Conservation (phyloP, 139 green algal species). For the Chlamydomonas sphaeroides region DNA sequence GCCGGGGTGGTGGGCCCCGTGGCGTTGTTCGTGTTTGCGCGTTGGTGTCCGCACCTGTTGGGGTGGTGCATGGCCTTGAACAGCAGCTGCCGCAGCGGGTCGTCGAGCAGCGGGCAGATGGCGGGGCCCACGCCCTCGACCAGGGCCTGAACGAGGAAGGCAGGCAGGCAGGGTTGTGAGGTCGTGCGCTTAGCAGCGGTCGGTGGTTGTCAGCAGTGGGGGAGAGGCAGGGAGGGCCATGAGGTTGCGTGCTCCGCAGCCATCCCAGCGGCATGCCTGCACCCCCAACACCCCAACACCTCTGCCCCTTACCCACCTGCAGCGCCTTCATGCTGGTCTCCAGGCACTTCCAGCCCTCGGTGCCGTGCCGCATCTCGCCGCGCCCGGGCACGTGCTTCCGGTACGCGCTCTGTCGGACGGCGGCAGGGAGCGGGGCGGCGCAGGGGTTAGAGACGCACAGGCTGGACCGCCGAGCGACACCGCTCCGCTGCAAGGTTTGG, state of each 20-base stretch:
- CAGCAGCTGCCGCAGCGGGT: conserved; percentile 47
- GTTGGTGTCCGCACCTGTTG: conserved; percentile 72
- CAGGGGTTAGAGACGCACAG: neutral
- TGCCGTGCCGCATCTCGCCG: conserved; percentile 88
- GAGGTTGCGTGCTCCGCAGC: too few species aligned
- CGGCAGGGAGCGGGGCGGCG: neutral
- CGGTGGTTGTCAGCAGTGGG: too few species aligned
- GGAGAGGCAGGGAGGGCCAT: neutral
- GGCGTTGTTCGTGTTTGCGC: too few species aligned
- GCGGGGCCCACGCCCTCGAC: conserved; percentile 39
- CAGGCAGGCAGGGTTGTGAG: too few species aligned
- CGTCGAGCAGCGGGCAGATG: conserved; percentile 17
- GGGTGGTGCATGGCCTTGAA: conserved; percentile 75
- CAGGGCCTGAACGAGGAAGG: conserved; percentile 1
- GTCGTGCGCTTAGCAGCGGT: too few species aligned
- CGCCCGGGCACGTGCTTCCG: conserved; percentile 16
- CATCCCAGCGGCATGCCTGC: too few species aligned
- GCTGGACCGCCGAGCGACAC: too few species aligned
- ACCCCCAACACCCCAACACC: too few species aligned
- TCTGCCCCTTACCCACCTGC: too few species aligned
- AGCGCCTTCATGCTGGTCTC: conserved; percentile 68
- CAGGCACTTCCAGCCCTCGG: conserved; percentile 93
- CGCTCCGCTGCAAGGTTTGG: too few species aligned
- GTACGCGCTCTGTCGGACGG: conserved; percentile 1
- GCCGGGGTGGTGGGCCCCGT: neutral